Base-by-base conservation (phyloP, 2,329 filamentous ascomycete species). In the Verticillium nubilum region DNA sequence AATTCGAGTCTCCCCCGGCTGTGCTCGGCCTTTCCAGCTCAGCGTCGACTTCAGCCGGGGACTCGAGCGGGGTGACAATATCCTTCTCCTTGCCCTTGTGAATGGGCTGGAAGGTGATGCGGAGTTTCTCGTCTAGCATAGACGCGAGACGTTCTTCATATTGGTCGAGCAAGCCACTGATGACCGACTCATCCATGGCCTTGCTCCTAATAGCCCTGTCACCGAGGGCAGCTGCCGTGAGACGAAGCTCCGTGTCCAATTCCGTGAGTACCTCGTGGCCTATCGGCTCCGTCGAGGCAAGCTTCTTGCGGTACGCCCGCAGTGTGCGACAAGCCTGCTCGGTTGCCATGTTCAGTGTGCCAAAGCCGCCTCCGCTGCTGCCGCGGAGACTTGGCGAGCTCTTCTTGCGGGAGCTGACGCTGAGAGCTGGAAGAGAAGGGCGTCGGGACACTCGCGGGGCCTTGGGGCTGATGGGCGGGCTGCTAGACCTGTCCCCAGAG, bases 131-230 rank as follows among this genome's bases (percentile, higher is more conserved):
- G 64, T 92, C 89, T 52, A 93, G 78, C 72, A 92, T 80, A 53
- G 80, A 84, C 5, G 91, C 85, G 54, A 93, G 76, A 61, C 86
- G 81, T 67, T 91, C 88, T 2, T 88, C 90, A 67, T 92, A 92
- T 72, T 91, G 85, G 65, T 92, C 90, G 7, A 93, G 75, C 52
- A 92, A 74, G 56, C 86, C 87, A 47, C 80, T 83, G 19, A 63
- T 52, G 33, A 89, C 74, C 19, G 79, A 81, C 67, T 87, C 85
- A 63, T 80, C 84, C 70, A 86, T 78, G 1, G 78, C 74, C 69
- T 80, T 76, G 70, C 77, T 83, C 63, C 83, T 75, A 60, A 80
- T 82, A 5, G 79, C 80, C 33, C 83, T 76, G 58, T 86, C 83
- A 2, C 82, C 82, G 29, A 89, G 72, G 6, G 86, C 86, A 10